Percentiles rank a stretch among this genome's conserved stretches.
These are phyloP conservation scores for Maudiozyma pseudohumilis DNA, from an alignment of 805 yeast species.

Conservation along the genomic window DNA sequence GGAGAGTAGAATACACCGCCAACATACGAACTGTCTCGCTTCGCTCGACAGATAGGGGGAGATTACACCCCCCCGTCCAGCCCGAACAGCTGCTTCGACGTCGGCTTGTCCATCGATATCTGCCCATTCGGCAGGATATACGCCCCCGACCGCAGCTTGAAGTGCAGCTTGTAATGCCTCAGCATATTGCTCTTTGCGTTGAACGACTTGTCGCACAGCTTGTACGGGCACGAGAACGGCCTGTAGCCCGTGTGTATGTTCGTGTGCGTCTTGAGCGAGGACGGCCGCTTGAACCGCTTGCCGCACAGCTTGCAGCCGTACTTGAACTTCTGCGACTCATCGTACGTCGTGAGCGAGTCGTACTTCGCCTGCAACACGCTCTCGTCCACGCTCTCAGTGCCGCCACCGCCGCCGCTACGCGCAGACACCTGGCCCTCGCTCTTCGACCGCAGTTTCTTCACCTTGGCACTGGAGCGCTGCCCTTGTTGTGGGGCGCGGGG, in stretches of 20 bases:
- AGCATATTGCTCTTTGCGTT: constrained; percentile 26
- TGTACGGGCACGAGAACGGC: constrained; percentile 58
- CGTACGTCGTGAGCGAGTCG: background rate
- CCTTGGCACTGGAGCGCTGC: too few relatives aligned
- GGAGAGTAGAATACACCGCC: too few relatives aligned
- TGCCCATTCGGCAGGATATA: constrained; percentile 15
- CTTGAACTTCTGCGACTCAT: background rate
- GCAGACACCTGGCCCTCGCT: too few relatives aligned
- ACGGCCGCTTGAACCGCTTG: constrained; percentile 76
- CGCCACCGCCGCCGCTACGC: too few relatives aligned
- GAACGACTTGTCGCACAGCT: constrained; percentile 58
- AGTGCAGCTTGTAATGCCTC: constrained; percentile 23
- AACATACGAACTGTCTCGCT: too few relatives aligned
- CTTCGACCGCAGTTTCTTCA: too few relatives aligned
- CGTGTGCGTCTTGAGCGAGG: constrained; percentile 71
- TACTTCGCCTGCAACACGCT: constrained; percentile 2
- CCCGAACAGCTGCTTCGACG: constrained; percentile 12
- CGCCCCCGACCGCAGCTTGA: constrained; percentile 10
- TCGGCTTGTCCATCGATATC: constrained; percentile 10
- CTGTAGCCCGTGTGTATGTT: constrained; percentile 83
- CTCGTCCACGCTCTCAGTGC: background rate
- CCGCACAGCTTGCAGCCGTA: constrained; percentile 58
- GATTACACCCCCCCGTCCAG: too few relatives aligned
- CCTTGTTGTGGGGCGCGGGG: too few relatives aligned
- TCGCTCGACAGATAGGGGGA: too few relatives aligned